Evolutionary conservation across 2,329 filamentous ascomycete genomes (phyloP).

Genomic region (Alternaria novae-zelandiae): DNA sequence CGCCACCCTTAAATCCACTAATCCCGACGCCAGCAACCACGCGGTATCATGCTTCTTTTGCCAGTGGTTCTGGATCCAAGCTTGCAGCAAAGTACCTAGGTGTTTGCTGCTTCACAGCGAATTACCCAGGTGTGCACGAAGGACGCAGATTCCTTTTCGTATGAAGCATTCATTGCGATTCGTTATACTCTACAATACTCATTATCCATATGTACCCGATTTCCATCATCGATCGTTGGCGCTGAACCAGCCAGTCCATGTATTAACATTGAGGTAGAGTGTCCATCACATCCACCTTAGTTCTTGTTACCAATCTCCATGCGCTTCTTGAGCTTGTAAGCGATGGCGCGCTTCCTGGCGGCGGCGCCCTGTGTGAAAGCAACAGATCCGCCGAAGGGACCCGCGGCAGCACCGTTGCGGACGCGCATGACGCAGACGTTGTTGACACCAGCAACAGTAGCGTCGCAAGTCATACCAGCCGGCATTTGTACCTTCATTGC

Average conservation of each 20-base stretch:
- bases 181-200: slow-evolving; percentile 1
- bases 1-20: not conserved
- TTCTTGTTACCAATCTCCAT: slow-evolving; percentile 40
- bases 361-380: slow-evolving; percentile 68
- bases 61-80: too few relatives aligned
- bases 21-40: not conserved
- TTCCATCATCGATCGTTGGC: slow-evolving; percentile 6
- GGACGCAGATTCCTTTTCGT: not conserved
- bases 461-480: slow-evolving; percentile 70
- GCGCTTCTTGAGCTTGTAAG: slow-evolving; percentile 56
- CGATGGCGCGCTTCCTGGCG: slow-evolving; percentile 67
- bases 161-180: not conserved
- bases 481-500: slow-evolving; percentile 70
- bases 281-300: slow-evolving; percentile 9
- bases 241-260: slow-evolving; percentile 21
- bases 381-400: slow-evolving; percentile 71
- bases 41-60: too few relatives aligned
- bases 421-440: slow-evolving; percentile 72
- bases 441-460: slow-evolving; percentile 62
- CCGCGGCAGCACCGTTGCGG: slow-evolving; percentile 66
- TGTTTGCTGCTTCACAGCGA: too few relatives aligned
- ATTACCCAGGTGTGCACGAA: not conserved
- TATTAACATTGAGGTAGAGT: not conserved
- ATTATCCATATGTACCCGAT: slow-evolving; percentile 2
- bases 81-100: too few relatives aligned